Evolutionary conservation across 257 asterid genomes (phyloP).

Genomic region (Capsicum pubescens): DNA sequence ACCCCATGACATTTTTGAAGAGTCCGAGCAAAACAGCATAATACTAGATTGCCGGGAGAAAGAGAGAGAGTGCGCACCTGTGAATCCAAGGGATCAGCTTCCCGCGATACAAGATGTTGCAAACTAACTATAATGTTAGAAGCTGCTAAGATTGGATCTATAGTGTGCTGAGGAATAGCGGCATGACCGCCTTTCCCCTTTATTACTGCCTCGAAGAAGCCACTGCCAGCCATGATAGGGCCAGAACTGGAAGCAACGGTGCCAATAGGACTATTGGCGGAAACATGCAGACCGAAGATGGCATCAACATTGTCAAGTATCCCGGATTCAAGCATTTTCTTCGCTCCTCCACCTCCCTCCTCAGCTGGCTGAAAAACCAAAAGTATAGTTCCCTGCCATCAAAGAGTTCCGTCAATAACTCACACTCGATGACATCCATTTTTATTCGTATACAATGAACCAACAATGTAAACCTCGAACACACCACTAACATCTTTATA

Average conservation of each 20-base stretch:
- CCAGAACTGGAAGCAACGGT: slow-evolving; percentile 51
- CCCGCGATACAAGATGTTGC: slow-evolving; percentile 77
- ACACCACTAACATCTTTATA: not conserved
- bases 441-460: not conserved
- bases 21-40: too few relatives aligned
- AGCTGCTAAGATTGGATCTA: slow-evolving; percentile 67
- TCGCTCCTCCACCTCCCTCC: slow-evolving; percentile 80
- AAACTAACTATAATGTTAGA: slow-evolving; percentile 59
- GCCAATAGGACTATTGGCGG: slow-evolving; percentile 47
- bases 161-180: slow-evolving; percentile 64
- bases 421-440: not conserved
- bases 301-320: slow-evolving; percentile 60
- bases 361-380: slow-evolving; percentile 86
- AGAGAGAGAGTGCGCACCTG: slow-evolving; percentile 42
- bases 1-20: too few relatives aligned
- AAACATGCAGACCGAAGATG: slow-evolving; percentile 64
- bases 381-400: slow-evolving; percentile 61
- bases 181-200: slow-evolving; percentile 81
- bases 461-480: not conserved
- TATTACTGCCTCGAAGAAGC: slow-evolving; percentile 65
- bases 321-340: slow-evolving; percentile 63
- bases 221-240: slow-evolving; percentile 61
- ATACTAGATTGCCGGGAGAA: not conserved
- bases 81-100: slow-evolving; percentile 79
- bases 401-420: not conserved